Conservation (phyloP, 805 yeast species). For the Wickerhamiella allomyrinae region DNA sequence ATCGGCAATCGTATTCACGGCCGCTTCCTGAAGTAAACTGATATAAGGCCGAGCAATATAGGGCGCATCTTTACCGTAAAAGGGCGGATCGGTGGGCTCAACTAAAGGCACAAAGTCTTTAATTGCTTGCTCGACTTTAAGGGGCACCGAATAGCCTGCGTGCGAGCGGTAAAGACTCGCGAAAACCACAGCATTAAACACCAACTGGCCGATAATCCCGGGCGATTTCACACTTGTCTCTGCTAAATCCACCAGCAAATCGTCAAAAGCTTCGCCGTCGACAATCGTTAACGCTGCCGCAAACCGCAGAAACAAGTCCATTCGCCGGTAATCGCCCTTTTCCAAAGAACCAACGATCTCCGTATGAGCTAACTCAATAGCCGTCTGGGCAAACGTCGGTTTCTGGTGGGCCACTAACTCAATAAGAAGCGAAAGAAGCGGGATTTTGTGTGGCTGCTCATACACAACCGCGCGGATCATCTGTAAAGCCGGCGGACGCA, state of each 20-base stretch:
- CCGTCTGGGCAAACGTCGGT: slow-evolving; percentile 50
- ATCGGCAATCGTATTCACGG: slow-evolving; percentile 8
- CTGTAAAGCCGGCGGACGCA: slow-evolving; percentile 44
- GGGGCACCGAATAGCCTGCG: not conserved
- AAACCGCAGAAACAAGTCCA: slow-evolving; percentile 60
- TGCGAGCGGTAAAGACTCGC: slow-evolving; percentile 13
- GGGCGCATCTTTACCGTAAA: slow-evolving; percentile 18
- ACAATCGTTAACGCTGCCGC: slow-evolving; percentile 55
- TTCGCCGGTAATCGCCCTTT: slow-evolving; percentile 39
- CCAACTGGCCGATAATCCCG: slow-evolving; percentile 2
- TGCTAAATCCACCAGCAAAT: slow-evolving; percentile 39
- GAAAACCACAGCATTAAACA: slow-evolving; percentile 11
- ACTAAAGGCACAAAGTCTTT: not conserved
- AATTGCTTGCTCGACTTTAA: not conserved
- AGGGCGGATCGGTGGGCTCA: slow-evolving; percentile 2
- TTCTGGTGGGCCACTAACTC: slow-evolving; percentile 51
- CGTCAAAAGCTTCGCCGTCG: slow-evolving; percentile 9
- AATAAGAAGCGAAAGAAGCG: slow-evolving; percentile 53
- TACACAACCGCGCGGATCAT: slow-evolving; percentile 54
- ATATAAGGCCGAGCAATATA: slow-evolving; percentile 24
- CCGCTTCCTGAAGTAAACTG: slow-evolving; percentile 13
- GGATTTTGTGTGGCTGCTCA: slow-evolving; percentile 87
- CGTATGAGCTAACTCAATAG: slow-evolving; percentile 54
- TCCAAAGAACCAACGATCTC: slow-evolving; percentile 45
- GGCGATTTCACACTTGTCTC: slow-evolving; percentile 37